Evolutionary conservation across 2,329 filamentous ascomycete species (phyloP), one percentile per base, ranked within the genome.

Genomic region (Berkeleyomyces rouxiae): DNA sequence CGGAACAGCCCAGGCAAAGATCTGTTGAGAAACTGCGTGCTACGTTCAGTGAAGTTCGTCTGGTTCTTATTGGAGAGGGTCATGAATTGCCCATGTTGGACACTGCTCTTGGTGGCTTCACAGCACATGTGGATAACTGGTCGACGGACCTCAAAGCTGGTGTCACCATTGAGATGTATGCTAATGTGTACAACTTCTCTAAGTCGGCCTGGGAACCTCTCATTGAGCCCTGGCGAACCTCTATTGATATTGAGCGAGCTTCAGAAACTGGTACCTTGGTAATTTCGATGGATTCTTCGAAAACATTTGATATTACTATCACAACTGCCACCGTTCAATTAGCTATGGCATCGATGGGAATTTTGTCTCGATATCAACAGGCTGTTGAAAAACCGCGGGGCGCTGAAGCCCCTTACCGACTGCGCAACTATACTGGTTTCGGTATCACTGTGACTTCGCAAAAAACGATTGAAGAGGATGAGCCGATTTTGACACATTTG

Each of bases 181-280:
- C 95, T 68, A 99, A 97, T 69, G 86, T 99, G 36, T 99, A 96
- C 78, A 99, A 99, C 73, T 99, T 99, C 74, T 93, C 93, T 11
- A 99, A 99, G 72, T 99, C 93, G 0, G 90, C 90, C 3, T 99
- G 93, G 93, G 93, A 99, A 72, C 93, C 93, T 2, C 75, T 99
- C 42, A 83, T 99, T 36, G 93, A 99, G 71, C 95, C 95, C 6
- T 99, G 93, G 93, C 85, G 92, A 67, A 79, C 97, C n/a, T 90
- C 90, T 1, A 84, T 99, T 67, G 89, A 95, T 66, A 83, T 97
- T 71, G 84, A 88, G 0, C 91, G 86, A 68, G 85, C 93, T 64
- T 79, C 84, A 36, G 80, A 82, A 49, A 88, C 86, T 0, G 88
- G 92, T 44, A 78, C 87, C 60, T 76, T 96, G 65, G 87, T 89